Evolutionary conservation across 2,329 filamentous ascomycete species (phyloP).

Genomic region (Diatrype stigma): DNA sequence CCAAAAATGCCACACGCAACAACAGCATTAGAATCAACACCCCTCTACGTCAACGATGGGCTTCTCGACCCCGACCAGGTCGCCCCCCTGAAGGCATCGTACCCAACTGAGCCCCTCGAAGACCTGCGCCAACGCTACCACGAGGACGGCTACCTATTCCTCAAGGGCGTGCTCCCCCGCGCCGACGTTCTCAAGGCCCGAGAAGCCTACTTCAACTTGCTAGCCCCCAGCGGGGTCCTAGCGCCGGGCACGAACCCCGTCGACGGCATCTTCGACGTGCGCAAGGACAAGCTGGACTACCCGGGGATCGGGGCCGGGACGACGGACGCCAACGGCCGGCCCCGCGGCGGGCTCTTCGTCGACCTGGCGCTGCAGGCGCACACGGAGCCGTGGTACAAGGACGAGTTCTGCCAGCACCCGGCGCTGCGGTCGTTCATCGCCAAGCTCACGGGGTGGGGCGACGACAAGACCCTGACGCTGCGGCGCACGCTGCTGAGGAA

Average conservation of each 20-base stretch:
- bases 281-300: slow-evolving; percentile 29
- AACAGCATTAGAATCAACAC: neutral
- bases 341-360: slow-evolving; percentile 26
- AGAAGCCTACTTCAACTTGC: slow-evolving; percentile 35
- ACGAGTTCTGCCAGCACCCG: slow-evolving; percentile 51
- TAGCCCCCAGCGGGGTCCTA: slow-evolving; percentile 34
- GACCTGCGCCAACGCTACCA: slow-evolving; percentile 34
- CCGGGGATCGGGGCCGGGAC: slow-evolving; percentile 29
- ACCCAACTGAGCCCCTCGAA: slow-evolving; percentile 29
- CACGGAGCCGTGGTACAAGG: slow-evolving; percentile 46
- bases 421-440: slow-evolving; percentile 45
- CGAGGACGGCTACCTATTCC: slow-evolving; percentile 37
- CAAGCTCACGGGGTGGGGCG: slow-evolving; percentile 49
- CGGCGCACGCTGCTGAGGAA: slow-evolving; percentile 50
- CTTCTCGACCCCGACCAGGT: slow-evolving; percentile 16
- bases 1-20: slow-evolving; percentile 11
- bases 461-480: slow-evolving; percentile 40
- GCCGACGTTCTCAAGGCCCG: slow-evolving; percentile 37
- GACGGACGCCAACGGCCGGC: slow-evolving; percentile 27
- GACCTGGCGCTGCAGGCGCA: slow-evolving; percentile 52
- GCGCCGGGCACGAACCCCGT: slow-evolving; percentile 31
- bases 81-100: slow-evolving; percentile 29
- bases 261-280: slow-evolving; percentile 37
- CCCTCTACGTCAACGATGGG: slow-evolving; percentile 17
- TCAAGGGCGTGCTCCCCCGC: slow-evolving; percentile 38